phyloP scores from a whole-genome alignment of 2,329 filamentous ascomycete species.

The Hypomyces rosellus region DNA sequence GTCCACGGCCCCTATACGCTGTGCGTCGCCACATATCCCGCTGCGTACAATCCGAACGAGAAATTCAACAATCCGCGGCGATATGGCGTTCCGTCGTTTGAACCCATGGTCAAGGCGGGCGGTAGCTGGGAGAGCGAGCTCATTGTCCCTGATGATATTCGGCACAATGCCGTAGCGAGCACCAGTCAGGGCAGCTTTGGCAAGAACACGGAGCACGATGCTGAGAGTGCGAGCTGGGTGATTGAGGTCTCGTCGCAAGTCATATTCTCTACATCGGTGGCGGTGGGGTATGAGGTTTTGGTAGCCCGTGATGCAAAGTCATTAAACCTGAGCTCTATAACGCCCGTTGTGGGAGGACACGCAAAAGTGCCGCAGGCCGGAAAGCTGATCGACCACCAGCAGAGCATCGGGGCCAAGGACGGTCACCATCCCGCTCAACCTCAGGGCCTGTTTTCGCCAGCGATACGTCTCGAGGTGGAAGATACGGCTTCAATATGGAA shows the following conservation, averaged over 20 bases:
- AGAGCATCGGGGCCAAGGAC: constrained; percentile 50
- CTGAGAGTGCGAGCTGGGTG: constrained; percentile 69
- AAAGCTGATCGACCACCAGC: constrained; percentile 69
- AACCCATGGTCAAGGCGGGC: constrained; percentile 93
- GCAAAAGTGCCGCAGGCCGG: constrained; percentile 56
- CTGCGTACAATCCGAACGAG: constrained; percentile 74
- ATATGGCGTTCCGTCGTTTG: constrained; percentile 81
- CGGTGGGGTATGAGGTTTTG: constrained; percentile 81
- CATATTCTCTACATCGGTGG: constrained; percentile 83
- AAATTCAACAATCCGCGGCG: constrained; percentile 64
- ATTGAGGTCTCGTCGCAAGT: constrained; percentile 90
- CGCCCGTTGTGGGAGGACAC: constrained; percentile 40
- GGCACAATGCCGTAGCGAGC: constrained; percentile 53
- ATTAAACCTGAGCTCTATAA: constrained; percentile 54
- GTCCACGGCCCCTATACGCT: constrained; percentile 93
- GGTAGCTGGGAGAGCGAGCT: constrained; percentile 79
- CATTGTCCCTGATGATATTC: constrained; percentile 70
- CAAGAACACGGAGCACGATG: constrained; percentile 37
- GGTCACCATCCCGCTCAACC: constrained; percentile 55
- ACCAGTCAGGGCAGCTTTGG: constrained; percentile 39
- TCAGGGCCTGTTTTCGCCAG: constrained; percentile 78
- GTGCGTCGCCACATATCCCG: constrained; percentile 78
- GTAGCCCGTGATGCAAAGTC: constrained; percentile 83
- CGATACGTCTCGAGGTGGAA: constrained; percentile 71
- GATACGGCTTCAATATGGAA: constrained; percentile 91